Base-by-base conservation (phyloP, 2,329 filamentous ascomycete species). In the Alternaria alternata region DNA sequence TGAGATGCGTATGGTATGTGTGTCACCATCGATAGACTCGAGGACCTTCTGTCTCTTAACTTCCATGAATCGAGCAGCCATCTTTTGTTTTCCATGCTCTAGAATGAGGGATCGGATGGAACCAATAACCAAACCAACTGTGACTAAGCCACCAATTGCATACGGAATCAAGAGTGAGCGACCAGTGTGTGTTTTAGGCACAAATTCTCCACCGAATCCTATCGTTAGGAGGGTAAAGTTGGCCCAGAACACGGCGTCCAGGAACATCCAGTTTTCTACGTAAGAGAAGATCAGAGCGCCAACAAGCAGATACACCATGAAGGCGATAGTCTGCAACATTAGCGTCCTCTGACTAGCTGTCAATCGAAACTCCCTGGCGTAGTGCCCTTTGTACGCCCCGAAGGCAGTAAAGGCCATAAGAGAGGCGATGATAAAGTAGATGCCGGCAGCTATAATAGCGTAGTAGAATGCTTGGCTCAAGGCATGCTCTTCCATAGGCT, bases 381-480 rank as follows among this genome's bases (percentile, higher is more conserved):
- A 88, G 57, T 87, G 82, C 0, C 82, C 82, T 55, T 75, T 81
- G 58, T 79, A 81, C 4, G 86, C 86, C 6, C 87, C 87, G 56
- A 81, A 82, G 1, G 86, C 84, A 0, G 86, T 88, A 8, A 86
- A 66, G 30, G 83, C 78, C 81, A 88, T 83, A 8, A 88, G 72
- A 2, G 79, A 79, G 1, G 84, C 81, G 39, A 88, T 83, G 53
- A 87, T 78, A 59, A 86, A 84, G 67, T 88, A 88, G 3, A 88
- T 70, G 0, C 71, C 81, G 3, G 86, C 84, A 5, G 87, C 87
- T 56, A 87, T 85, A 53, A 87, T 83, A 2, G 81, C 86, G 64
- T 88, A 88, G 70, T 88, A 89, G 70, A 84, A 88, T 7, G 85
- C 84, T 65, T 86, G 84, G 0, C 84, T 83, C 24, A 88, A 73